Evolutionary conservation across 176 grass and related monocot genomes (phyloP), one percentile per base, ranked within the genome.

Genomic region (Aechmea fasciata): DNA sequence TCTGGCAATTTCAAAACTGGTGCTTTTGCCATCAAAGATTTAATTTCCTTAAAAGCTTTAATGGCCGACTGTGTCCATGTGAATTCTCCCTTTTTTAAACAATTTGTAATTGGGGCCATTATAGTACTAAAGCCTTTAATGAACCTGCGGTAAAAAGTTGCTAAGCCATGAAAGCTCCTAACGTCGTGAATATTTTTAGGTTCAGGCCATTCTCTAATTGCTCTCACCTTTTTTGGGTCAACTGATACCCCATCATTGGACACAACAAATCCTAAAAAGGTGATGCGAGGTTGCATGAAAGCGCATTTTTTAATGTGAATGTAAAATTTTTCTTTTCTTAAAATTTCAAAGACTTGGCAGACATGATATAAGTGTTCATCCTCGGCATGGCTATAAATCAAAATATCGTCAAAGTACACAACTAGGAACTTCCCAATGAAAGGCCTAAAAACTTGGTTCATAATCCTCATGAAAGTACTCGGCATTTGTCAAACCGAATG

Each of bases 391-490:
- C 33, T 73, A 24, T 64, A 73, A 49, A 73, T 50, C 3, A 63
- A 47, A 22, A 73, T 73, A 22, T 64, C 71, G 63, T 63, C 54
- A 64, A 73, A 64, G 28, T 73, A 73, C 10, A 73, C 53, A 48
- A 50, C 26, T 0, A 50, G 17, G 50, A 73, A 63, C 50, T 25
- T 73, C 13, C 54, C 57, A 9, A 73, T 25, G 9, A 50, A 73
- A 6, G 53, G 33, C 13, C 25, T 11, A 23, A 23, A 23, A 23
- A 0, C 22, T 23, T 23, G 22, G 22, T 23, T 23, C 22, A 23
- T 23, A 23, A 23, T 23, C 22, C 22, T 23, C 28, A 62, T 49
- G 2, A 73, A 73, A 50, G 29, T 63, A 24, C 33, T 73, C 4
- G 41, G 71, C 55, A 73, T 64, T 73, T 2, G 57, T 50, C 7